These are phyloP conservation scores for Corinectria fuckeliana DNA, from an alignment of 2,329 filamentous ascomycete genomes.

Conservation along the genomic window DNA sequence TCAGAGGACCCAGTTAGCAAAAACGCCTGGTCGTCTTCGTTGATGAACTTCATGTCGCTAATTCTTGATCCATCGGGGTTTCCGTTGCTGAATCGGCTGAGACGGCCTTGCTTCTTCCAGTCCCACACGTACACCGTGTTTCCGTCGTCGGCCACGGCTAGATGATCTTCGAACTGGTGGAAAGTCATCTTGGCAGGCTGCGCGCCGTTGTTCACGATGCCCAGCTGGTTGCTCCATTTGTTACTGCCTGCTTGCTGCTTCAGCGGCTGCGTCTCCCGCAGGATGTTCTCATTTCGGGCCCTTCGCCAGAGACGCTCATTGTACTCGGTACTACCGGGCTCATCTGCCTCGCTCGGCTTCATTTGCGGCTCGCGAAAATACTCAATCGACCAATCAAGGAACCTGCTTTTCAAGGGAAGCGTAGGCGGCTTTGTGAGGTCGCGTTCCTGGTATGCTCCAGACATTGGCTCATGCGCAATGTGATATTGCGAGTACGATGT, in stretches of 20 bases:
- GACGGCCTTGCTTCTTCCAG: conserved; percentile 77
- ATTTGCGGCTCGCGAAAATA: conserved; percentile 99
- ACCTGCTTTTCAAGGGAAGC: conserved; percentile 81
- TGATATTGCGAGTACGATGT: conserved; percentile 73
- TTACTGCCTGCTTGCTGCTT: conserved; percentile 87
- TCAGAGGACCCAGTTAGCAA: conserved; percentile 95
- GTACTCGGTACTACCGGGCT: conserved; percentile 95
- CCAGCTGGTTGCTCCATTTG: conserved; percentile 83
- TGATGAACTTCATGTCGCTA: conserved; percentile 95
- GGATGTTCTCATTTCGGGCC: conserved; percentile 89
- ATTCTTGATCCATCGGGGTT: conserved; percentile 92
- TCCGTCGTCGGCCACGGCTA: conserved; percentile 90
- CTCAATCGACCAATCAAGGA: conserved; percentile 94
- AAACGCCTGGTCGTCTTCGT: conserved; percentile 95
- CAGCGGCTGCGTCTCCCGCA: conserved; percentile 89
- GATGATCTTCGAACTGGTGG: conserved; percentile 96
- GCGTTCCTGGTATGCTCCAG: conserved; percentile 73
- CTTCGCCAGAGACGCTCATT: conserved; percentile 93
- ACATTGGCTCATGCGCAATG: conserved; percentile 77
- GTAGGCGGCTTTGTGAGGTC: conserved; percentile 63
- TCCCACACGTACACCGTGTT: conserved; percentile 95
- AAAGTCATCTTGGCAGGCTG: conserved; percentile 94
- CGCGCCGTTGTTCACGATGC: conserved; percentile 85
- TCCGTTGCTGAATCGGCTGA: conserved; percentile 90
- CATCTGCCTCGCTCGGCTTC: conserved; percentile 94